phyloP scores from a whole-genome alignment of 2,329 filamentous ascomycete species.

The Claviceps spartinae region DNA sequence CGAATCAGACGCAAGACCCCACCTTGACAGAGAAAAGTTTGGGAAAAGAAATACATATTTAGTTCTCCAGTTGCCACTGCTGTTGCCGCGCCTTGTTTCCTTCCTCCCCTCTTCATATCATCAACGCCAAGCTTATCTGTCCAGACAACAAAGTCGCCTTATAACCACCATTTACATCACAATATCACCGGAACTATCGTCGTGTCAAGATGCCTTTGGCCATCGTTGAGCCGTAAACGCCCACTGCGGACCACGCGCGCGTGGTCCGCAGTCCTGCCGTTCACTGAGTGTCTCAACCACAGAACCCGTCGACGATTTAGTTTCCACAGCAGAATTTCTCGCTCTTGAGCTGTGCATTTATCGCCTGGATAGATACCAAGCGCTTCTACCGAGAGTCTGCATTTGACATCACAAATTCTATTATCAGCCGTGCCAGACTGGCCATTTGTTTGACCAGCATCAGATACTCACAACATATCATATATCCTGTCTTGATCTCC shows the following conservation, averaged over 20 bases:
- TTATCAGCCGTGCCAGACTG: conserved; percentile 17
- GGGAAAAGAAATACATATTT: conserved; percentile 9
- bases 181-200: conserved; percentile 45
- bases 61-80: conserved; percentile 6
- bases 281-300: conserved; percentile 51
- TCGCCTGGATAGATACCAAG: conserved; percentile 4
- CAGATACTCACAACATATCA: not conserved
- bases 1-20: conserved; percentile 12
- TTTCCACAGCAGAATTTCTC: conserved; percentile 41
- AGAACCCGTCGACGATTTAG: conserved; percentile 46
- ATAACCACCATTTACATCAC: conserved; percentile 18
- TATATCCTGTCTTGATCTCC: not conserved
- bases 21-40: conserved; percentile 11
- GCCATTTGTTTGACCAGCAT: conserved; percentile 8
- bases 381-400: conserved; percentile 25
- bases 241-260: conserved; percentile 52
- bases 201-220: conserved; percentile 60
- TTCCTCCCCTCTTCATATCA: conserved; percentile 18
- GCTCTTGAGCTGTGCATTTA: conserved; percentile 22
- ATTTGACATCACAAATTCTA: conserved; percentile 21
- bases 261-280: conserved; percentile 74
- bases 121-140: conserved; percentile 18
- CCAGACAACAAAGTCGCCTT: conserved; percentile 54
- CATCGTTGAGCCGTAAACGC: conserved; percentile 84
- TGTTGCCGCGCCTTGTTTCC: conserved; percentile 8